Percentiles rank a stretch among this genome's conserved stretches.
Evolutionary conservation across 2,329 filamentous ascomycete species (phyloP).

Genomic region (Hortaea sp.): DNA sequence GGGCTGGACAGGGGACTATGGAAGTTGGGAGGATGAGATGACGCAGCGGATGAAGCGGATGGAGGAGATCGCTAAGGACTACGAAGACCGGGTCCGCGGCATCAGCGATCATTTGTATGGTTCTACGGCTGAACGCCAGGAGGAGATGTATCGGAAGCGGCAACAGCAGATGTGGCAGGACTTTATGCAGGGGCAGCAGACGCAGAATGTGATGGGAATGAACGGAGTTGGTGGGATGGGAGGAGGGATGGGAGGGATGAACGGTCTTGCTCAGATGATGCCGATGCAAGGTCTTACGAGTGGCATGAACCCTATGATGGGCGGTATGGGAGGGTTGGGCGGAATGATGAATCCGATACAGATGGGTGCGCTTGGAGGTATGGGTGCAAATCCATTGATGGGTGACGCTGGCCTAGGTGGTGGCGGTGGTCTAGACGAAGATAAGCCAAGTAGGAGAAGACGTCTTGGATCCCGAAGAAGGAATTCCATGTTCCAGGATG

Average conservation of each 20-base stretch:
- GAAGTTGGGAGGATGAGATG: background rate
- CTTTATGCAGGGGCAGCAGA: background rate
- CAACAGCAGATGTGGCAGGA: background rate
- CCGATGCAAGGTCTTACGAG: background rate
- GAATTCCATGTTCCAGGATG: background rate
- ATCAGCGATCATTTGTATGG: background rate
- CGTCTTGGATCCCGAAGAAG: background rate
- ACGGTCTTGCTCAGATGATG: background rate
- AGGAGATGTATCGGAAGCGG: conserved; percentile 1
- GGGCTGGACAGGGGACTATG: background rate
- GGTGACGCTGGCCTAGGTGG: background rate
- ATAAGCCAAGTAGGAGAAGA: background rate
- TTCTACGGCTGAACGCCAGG: background rate
- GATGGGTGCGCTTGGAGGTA: background rate
- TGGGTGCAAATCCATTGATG: background rate
- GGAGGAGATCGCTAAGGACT: conserved; percentile 1
- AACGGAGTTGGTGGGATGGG: background rate
- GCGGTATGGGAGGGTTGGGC: background rate
- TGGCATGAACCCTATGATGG: background rate
- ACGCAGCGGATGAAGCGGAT: background rate
- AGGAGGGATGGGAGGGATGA: background rate
- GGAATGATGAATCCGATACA: background rate
- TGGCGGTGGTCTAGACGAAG: conserved; percentile 8
- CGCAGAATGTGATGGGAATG: background rate
- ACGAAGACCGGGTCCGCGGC: background rate